These are phyloP conservation scores for Gossypium laxum DNA, from an alignment of 441 rosid species.

Conservation along the genomic window DNA sequence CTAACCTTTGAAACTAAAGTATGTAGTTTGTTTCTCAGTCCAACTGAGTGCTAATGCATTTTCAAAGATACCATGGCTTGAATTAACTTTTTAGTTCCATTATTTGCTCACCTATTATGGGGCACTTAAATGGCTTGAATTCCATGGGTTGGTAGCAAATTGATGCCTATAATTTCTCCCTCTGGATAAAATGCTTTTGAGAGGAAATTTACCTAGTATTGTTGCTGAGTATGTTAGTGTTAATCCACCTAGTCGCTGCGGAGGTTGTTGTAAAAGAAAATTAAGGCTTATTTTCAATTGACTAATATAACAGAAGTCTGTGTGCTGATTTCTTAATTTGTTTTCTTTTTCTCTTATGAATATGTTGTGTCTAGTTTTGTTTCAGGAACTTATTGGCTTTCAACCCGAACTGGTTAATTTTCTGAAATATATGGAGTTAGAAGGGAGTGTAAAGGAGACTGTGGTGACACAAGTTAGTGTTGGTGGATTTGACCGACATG, in stretches of 20 bases:
- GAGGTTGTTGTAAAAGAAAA: background rate
- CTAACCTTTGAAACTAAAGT: background rate
- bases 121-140: background rate
- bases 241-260: background rate
- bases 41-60: background rate
- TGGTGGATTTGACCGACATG: slow-evolving; percentile 49
- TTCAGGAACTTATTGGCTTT: background rate
- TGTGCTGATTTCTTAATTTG: background rate
- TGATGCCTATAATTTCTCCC: background rate
- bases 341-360: background rate
- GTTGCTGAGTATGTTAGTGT: background rate
- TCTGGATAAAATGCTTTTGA: background rate
- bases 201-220: background rate
- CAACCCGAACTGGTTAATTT: slow-evolving; percentile 8
- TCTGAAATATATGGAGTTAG: slow-evolving; percentile 30
- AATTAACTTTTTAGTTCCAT: background rate
- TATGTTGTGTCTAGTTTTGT: slow-evolving; percentile 7
- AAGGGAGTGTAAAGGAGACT: slow-evolving; percentile 28
- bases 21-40: background rate
- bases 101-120: background rate
- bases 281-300: background rate
- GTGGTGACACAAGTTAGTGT: slow-evolving; percentile 68
- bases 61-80: background rate
- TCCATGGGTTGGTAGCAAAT: background rate
- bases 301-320: background rate